These are phyloP conservation scores for Calycina marina DNA, from an alignment of 2,329 filamentous ascomycete genomes.

Conservation along the genomic window DNA sequence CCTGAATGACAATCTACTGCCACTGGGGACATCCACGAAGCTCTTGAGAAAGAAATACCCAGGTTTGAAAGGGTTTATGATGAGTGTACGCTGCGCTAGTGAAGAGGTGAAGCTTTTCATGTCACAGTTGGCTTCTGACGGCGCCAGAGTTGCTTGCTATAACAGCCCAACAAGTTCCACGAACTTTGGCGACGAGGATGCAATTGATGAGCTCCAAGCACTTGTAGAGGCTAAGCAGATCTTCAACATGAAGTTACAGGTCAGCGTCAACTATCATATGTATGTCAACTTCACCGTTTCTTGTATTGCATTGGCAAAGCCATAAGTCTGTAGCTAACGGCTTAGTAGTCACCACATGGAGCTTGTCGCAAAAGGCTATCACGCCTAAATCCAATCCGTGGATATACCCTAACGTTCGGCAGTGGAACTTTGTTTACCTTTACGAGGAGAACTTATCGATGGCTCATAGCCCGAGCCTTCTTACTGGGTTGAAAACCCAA, in stretches of 20 bases:
- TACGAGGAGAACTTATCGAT: background rate
- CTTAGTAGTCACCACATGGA: constrained; percentile 1
- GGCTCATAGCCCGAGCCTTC: background rate
- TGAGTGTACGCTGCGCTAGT: constrained; percentile 9
- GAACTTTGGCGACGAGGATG: constrained; percentile 10
- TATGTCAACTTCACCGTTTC: too few species aligned
- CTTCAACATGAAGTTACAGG: background rate
- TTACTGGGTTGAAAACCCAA: background rate
- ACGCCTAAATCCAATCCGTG: background rate
- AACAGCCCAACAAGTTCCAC: constrained; percentile 18
- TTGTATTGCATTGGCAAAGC: too few species aligned
- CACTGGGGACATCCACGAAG: constrained; percentile 5
- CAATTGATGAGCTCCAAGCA: constrained; percentile 1
- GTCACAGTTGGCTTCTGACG: background rate
- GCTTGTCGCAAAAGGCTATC: constrained; percentile 1
- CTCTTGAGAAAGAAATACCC: background rate
- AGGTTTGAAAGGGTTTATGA: constrained; percentile 3
- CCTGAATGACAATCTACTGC: constrained; percentile 8
- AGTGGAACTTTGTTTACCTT: background rate
- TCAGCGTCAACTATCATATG: background rate
- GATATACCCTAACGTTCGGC: background rate
- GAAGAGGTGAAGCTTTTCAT: constrained; percentile 5
- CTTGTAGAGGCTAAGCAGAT: background rate
- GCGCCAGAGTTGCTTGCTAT: constrained; percentile 13
- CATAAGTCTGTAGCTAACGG: too few species aligned